These are phyloP conservation scores for Botrytis porri DNA, from an alignment of 2,329 filamentous ascomycete species.

Conservation along the genomic window DNA sequence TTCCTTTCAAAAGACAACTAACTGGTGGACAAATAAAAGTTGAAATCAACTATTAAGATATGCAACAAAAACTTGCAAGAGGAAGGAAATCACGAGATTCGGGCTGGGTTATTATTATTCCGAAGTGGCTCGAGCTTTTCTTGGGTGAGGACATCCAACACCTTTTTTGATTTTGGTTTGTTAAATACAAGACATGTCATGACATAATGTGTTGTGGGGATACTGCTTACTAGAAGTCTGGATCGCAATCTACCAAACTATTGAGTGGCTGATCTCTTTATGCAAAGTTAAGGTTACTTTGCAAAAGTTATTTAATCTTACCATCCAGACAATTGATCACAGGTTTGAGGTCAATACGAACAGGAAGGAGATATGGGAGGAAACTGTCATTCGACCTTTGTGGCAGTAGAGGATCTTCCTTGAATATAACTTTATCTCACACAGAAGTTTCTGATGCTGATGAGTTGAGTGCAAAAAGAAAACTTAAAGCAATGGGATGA, in stretches of 20 bases:
- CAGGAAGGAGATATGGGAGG: not conserved
- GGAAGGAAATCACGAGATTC: not conserved
- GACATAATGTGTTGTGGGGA: not conserved
- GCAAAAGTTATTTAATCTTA: not conserved
- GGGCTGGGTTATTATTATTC: not conserved
- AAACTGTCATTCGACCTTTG: not conserved
- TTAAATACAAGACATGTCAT: not conserved
- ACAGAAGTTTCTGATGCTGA: not conserved
- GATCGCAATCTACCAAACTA: no score
- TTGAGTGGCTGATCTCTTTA: no score
- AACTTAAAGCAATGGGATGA: not conserved
- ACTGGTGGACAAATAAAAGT: not conserved
- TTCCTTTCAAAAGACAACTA: not conserved
- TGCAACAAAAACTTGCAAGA: not conserved
- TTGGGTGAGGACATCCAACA: not conserved
- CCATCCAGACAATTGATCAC: no score
- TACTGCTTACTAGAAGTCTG: not conserved
- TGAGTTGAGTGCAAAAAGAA: not conserved
- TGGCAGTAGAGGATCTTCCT: not conserved
- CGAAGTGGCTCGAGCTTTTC: not conserved
- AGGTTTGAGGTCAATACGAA: not conserved
- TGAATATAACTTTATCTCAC: not conserved
- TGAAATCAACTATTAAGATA: not conserved
- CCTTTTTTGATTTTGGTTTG: not conserved
- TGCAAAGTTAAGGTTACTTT: no score